Evolutionary conservation across 768 basidiomycete genomes (phyloP).

Genomic region (Suillus discolor): DNA sequence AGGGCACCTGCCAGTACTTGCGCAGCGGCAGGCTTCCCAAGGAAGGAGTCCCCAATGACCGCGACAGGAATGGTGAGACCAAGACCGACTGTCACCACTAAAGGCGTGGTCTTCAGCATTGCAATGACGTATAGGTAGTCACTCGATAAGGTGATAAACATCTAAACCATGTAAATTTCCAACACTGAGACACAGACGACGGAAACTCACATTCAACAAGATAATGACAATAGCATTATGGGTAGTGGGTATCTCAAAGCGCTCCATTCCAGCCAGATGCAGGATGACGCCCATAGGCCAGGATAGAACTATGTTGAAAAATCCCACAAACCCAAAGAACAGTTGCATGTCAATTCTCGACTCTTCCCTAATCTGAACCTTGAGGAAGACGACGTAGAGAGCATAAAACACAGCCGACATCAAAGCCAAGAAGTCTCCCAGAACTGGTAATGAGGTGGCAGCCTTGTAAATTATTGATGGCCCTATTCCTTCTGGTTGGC

Average conservation of each 20-base stretch:
- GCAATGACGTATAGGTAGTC: slow-evolving; percentile 88
- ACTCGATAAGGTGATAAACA: slow-evolving; percentile 79
- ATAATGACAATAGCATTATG: slow-evolving; percentile 50
- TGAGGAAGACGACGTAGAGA: slow-evolving; percentile 85
- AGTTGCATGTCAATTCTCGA: slow-evolving; percentile 90
- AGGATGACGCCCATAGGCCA: slow-evolving; percentile 82
- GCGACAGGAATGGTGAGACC: slow-evolving; percentile 94
- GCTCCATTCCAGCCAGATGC: slow-evolving; percentile 71
- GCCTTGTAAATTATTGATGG: slow-evolving; percentile 17
- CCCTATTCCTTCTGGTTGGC: slow-evolving; percentile 9
- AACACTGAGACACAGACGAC: slow-evolving; percentile 5
- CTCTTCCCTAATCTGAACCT: slow-evolving; percentile 81
- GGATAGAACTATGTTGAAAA: slow-evolving; percentile 75
- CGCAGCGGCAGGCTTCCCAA: slow-evolving; percentile 55
- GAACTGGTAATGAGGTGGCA: slow-evolving; percentile 28
- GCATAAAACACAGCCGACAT: slow-evolving; percentile 90
- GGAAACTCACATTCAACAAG: slow-evolving; percentile 53
- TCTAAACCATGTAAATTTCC: slow-evolving; percentile 44
- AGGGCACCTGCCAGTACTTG: slow-evolving; percentile 75
- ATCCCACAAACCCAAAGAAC: slow-evolving; percentile 92
- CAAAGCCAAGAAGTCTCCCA: slow-evolving; percentile 85
- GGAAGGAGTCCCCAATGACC: slow-evolving; percentile 75
- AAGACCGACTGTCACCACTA: slow-evolving; percentile 91
- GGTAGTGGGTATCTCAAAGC: slow-evolving; percentile 69
- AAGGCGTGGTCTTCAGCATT: slow-evolving; percentile 95